Evolutionary conservation across 176 grass and related monocot species (phyloP), one percentile per base, ranked within the genome.

Genomic region (Alloteropsis semialata): DNA sequence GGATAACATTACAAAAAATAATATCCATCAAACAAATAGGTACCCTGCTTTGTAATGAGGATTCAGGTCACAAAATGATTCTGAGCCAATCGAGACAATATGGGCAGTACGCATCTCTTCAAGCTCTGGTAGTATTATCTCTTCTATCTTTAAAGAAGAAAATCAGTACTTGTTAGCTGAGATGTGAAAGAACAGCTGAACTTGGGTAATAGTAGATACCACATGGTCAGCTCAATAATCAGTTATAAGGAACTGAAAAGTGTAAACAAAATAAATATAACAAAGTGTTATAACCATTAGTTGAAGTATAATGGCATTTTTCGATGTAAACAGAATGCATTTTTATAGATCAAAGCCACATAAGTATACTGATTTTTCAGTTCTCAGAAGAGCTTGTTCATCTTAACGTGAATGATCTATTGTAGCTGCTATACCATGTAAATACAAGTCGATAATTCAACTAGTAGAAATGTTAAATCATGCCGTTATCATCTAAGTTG

Each of bases 51-150:
- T 85, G 85, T 86, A 96, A 92, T 93, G 79, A 83, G 96, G 76
- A 81, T 86, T 95, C 76, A 99, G 66, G 44, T 88, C 79, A 19
- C 79, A 92, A 27, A 99, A 82, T 82, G 96, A 68, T 78, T 99
- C 96, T 80, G 89, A 91, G 57, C 96, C 96, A 93, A 99, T 99
- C 33, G 96, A 96, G 29, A 99, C 85, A 62, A 99, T 0, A 93
- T 99, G 96, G 46, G 96, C 93, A 61, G 91, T 87, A 49, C 85
- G 89, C 96, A 99, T 99, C 84, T 96, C 96, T 64, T 99, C 93
- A 66, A 99, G 86, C 73, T 99, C 96, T 83, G 96, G 96, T 74
- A 99, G 90, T 83, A 89, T 84, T 93, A 99, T 99, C 74, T 99
- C 96, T 88, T 84, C 79, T 55, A 88, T 88, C 96, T 99, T 90